Base-by-base conservation (phyloP, 2,329 filamentous ascomycete species). In the Elsinoe ampelina region DNA sequence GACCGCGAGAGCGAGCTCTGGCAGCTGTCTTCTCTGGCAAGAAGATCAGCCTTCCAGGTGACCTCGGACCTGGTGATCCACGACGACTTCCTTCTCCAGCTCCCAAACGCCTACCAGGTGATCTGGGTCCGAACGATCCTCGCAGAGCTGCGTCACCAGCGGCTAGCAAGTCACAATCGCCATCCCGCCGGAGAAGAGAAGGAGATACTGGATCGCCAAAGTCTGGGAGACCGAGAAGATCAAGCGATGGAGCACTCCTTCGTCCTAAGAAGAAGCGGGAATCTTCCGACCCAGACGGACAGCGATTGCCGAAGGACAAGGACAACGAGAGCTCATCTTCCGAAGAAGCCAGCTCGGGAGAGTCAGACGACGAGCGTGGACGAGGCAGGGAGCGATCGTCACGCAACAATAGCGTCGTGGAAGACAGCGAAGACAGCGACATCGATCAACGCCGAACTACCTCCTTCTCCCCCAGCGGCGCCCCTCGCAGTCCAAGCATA, bases 21-120 rank as follows among this genome's bases (percentile, higher is more conserved):
- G 59, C 67, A 34, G 61, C 63, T 2, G 63, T 65, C 1, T 67
- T 62, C 57, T 64, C 64, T 30, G 61, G 57, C 17, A 57, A 55
- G 11, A 64, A 64, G 39, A 63, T 68, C 10, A 59, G 61, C 26
- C 60, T 71, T n/a, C 69, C 69, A 6, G 69, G 69, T 15, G 69
- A 71, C 58, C 62, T 70, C 3, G 68, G 68, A 13, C 62, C 68
- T 4, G 67, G 63, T 36, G 68, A 70, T 57, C 68, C 68, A 5
- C 60, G 68, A 43, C 62, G 68, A 35, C 62, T 52, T 20, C 26
- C 32, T 11, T 52, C 48, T 36, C 48, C 67, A 11, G 54, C 41
- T 48, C 47, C 26, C 35, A 54, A 51, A 17, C 54, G 54, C 10
- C 30, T 60, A 36, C 59, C 59, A 5, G 59, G 59, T 19, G 59